Percentiles rank a stretch among this genome's conserved stretches.
Conservation (phyloP, 1,139 yeast genomes). For the Taphrina betulina region DNA sequence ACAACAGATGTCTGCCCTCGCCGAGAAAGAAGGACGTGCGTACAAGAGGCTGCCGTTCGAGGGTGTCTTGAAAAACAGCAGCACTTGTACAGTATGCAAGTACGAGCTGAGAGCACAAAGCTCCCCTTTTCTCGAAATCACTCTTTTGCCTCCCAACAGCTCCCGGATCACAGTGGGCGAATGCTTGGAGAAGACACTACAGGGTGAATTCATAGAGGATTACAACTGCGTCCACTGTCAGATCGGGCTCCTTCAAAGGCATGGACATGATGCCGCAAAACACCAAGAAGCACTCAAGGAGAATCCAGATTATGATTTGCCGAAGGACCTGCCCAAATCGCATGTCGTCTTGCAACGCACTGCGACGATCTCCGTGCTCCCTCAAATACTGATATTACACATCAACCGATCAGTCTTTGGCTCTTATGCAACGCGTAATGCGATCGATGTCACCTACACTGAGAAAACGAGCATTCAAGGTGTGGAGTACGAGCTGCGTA, state of each 20-base stretch:
- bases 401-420: constrained; percentile 26
- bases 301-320: constrained; percentile 10
- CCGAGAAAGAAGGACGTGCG: constrained; percentile 2
- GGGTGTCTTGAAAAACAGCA: constrained; percentile 5
- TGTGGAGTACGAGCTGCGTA: constrained; percentile 14
- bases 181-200: constrained; percentile 9
- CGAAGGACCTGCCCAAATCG: constrained; percentile 5
- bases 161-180: constrained; percentile 1
- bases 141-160: constrained; percentile 9
- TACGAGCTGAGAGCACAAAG: background rate
- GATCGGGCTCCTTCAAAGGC: background rate
- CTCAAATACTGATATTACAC: constrained; percentile 17
- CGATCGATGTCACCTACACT: constrained; percentile 12
- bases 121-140: constrained; percentile 23
- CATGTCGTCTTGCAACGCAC: constrained; percentile 3
- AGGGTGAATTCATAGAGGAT: constrained; percentile 22
- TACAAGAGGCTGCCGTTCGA: constrained; percentile 24
- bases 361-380: background rate
- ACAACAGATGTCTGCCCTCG: constrained; percentile 12
- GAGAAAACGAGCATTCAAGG: constrained; percentile 1
- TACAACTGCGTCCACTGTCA: constrained; percentile 23
- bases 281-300: constrained; percentile 1
- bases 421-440: constrained; percentile 22
- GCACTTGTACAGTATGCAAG: constrained; percentile 12
- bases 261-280: background rate